phyloP scores from a whole-genome alignment of 139 green algal genomes.

The Eudorina sp. region DNA sequence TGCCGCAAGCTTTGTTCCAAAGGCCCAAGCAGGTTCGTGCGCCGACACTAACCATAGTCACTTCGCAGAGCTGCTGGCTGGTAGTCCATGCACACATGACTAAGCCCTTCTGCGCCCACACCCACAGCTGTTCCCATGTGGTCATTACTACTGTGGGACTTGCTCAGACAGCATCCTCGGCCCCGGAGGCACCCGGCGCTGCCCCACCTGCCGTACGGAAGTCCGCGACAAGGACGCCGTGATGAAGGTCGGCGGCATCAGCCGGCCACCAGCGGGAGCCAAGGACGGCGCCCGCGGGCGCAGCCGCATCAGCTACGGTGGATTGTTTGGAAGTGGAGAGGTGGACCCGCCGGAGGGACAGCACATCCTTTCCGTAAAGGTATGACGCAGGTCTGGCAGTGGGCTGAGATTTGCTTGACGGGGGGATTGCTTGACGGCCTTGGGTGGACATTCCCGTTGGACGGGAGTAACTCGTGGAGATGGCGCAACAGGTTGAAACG shows the following conservation, averaged over 20 bases:
- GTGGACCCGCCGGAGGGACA: conserved; percentile 53
- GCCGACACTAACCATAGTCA: too few species aligned
- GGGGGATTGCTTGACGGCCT: too few species aligned
- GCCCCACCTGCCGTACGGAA: neutral
- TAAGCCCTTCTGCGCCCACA: neutral
- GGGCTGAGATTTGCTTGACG: neutral
- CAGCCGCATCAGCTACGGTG: neutral
- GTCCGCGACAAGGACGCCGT: neutral
- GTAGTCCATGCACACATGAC: too few species aligned
- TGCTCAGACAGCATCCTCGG: neutral
- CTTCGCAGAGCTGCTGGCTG: too few species aligned
- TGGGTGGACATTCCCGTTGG: too few species aligned
- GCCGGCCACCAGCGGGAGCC: neutral
- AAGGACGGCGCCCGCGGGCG: neutral
- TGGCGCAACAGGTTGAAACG: too few species aligned
- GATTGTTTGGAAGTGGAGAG: conserved; percentile 24
- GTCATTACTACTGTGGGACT: conserved; percentile 37
- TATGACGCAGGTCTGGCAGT: too few species aligned
- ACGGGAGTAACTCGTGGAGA: too few species aligned
- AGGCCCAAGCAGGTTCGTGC: too few species aligned
- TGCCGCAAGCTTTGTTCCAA: too few species aligned
- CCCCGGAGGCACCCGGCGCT: neutral
- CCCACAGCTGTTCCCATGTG: conserved; percentile 33
- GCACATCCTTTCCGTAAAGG: conserved; percentile 50
- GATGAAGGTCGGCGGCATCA: neutral